These are phyloP conservation scores for Claviceps arundinis DNA, from an alignment of 2,329 filamentous ascomycete genomes.

Conservation along the genomic window DNA sequence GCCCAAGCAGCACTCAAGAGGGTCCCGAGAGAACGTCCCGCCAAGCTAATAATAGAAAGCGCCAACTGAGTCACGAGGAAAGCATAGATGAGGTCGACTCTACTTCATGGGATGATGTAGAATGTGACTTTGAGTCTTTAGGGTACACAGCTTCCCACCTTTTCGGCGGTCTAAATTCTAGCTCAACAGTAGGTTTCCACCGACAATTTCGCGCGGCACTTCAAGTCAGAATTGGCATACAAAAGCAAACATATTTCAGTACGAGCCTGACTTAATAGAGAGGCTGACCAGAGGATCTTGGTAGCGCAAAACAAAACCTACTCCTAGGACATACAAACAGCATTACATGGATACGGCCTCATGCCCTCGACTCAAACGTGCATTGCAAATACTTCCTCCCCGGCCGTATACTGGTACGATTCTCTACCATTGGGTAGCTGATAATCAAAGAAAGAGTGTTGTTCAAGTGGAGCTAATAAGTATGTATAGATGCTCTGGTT, in stretches of 20 bases:
- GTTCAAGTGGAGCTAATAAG: background rate
- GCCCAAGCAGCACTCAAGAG: constrained; percentile 8
- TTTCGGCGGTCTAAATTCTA: constrained; percentile 13
- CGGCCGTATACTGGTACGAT: constrained; percentile 21
- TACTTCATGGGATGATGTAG: constrained; percentile 14
- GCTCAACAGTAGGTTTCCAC: background rate
- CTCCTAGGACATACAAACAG: constrained; percentile 10
- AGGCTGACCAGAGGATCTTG: background rate
- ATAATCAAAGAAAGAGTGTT: too few species aligned
- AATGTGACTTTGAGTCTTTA: constrained; percentile 19
- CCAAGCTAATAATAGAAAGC: constrained; percentile 12
- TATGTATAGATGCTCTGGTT: constrained; percentile 19
- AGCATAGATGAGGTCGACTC: constrained; percentile 8
- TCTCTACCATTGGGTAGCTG: background rate
- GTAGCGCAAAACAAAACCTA: constrained; percentile 9
- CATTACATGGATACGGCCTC: constrained; percentile 8
- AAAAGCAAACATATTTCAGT: background rate
- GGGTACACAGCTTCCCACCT: constrained; percentile 23
- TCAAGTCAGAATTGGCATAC: background rate
- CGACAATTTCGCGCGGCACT: background rate
- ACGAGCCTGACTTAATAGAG: background rate
- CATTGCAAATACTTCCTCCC: constrained; percentile 19
- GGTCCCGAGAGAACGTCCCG: constrained; percentile 11
- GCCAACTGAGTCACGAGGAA: constrained; percentile 10
- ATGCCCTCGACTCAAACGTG: constrained; percentile 19